These are phyloP conservation scores for Cucurbitaria berberidis DNA, from an alignment of 2,329 filamentous ascomycete species.

Conservation along the genomic window DNA sequence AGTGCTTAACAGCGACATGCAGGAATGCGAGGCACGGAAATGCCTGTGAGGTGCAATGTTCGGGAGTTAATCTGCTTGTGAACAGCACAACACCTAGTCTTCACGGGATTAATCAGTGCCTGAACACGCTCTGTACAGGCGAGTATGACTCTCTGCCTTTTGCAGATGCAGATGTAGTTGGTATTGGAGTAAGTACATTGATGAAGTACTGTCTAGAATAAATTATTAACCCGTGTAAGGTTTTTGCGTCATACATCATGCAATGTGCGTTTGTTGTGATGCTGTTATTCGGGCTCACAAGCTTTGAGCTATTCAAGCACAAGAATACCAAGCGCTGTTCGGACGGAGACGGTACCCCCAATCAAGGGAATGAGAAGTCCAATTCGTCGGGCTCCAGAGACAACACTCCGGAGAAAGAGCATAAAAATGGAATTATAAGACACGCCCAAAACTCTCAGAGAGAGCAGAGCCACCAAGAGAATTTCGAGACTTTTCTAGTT, in stretches of 20 bases:
- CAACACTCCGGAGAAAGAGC: neutral
- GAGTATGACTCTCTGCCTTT: slow-evolving; percentile 16
- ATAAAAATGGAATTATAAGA: no score
- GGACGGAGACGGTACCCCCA: neutral
- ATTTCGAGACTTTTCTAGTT: slow-evolving; percentile 17
- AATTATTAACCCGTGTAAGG: slow-evolving; percentile 9
- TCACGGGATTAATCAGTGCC: slow-evolving; percentile 16
- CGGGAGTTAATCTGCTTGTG: slow-evolving; percentile 15
- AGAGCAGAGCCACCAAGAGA: neutral
- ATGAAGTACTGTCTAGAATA: neutral
- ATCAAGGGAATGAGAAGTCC: neutral
- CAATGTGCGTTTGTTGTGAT: slow-evolving; percentile 27
- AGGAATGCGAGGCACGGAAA: slow-evolving; percentile 11
- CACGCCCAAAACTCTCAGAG: no score
- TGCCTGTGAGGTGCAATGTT: slow-evolving; percentile 8
- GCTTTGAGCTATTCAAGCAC: slow-evolving; percentile 1
- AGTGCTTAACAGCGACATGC: slow-evolving; percentile 23
- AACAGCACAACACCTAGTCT: slow-evolving; percentile 20
- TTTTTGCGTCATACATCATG: slow-evolving; percentile 30
- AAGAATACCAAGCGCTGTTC: neutral
- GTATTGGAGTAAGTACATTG: slow-evolving; percentile 20
- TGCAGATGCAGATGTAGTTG: slow-evolving; percentile 26
- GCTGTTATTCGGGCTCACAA: slow-evolving; percentile 15
- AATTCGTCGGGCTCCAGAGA: neutral
- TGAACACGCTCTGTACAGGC: slow-evolving; percentile 13